Conservation (phyloP, 768 basidiomycete species). For the Galerina sulciceps region DNA sequence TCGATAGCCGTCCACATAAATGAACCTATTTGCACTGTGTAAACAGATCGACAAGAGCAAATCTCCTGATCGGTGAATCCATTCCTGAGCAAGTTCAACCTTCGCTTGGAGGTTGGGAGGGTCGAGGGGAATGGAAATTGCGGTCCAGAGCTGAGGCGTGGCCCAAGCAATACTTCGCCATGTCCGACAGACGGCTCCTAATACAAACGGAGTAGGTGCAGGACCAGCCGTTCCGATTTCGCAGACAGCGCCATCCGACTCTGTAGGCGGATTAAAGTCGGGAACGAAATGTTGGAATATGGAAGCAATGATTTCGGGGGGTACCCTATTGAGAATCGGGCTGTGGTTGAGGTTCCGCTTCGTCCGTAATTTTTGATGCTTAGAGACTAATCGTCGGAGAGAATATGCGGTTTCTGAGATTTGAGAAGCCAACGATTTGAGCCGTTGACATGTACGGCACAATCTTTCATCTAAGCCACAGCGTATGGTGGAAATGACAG, state of each 20-base stretch:
- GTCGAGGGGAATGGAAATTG: neutral
- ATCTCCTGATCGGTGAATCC: neutral
- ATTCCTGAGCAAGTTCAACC: neutral
- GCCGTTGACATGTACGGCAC: neutral
- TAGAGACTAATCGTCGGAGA: neutral
- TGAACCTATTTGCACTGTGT: too few relatives aligned
- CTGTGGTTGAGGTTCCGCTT: constrained; percentile 3
- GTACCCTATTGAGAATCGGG: constrained; percentile 1
- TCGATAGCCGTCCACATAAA: too few relatives aligned
- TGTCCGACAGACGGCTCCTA: constrained; percentile 8
- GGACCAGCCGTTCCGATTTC: neutral
- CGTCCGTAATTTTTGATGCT: neutral
- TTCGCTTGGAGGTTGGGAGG: neutral
- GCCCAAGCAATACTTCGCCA: constrained; percentile 12
- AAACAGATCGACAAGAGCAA: constrained; percentile 1
- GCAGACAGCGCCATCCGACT: neutral
- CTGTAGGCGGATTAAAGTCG: neutral
- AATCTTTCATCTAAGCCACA: too few relatives aligned
- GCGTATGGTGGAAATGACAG: too few relatives aligned
- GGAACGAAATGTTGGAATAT: constrained; percentile 6
- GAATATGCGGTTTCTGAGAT: neutral
- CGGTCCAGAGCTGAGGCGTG: constrained; percentile 10
- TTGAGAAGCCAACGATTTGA: neutral
- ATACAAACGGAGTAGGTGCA: too few relatives aligned
- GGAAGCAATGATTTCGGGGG: constrained; percentile 8